These are phyloP conservation scores for Hemisphaericaspora xylanilytica DNA, from an alignment of 1,139 yeast genomes.

Conservation along the genomic window DNA sequence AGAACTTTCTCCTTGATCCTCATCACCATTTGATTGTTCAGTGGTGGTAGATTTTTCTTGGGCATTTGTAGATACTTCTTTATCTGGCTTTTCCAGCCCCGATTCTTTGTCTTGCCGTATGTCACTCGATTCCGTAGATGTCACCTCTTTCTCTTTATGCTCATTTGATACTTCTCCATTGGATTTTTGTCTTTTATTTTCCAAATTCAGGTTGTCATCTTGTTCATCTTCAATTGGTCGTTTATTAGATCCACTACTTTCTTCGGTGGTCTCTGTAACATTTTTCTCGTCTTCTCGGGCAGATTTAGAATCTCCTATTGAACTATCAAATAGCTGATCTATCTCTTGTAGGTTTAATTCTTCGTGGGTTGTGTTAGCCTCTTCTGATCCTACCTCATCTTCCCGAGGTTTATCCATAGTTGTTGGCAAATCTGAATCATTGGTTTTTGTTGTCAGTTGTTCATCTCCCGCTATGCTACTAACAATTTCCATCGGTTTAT, in stretches of 20 bases:
- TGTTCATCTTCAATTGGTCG: constrained; percentile 7
- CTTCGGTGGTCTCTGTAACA: neutral
- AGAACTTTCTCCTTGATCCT: neutral
- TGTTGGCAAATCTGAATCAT: too few species aligned
- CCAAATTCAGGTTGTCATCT: constrained; percentile 1
- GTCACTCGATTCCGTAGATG: neutral
- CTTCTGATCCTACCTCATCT: neutral
- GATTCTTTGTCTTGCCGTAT: neutral
- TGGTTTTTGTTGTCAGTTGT: neutral
- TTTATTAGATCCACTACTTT: constrained; percentile 1
- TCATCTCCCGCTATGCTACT: neutral
- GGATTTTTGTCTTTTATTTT: constrained; percentile 3
- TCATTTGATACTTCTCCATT: neutral
- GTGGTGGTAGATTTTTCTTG: neutral
- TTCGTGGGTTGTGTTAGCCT: neutral
- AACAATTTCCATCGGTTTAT: too few species aligned
- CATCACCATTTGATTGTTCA: neutral
- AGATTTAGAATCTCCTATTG: neutral
- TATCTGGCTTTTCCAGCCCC: too few species aligned
- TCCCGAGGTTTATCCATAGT: too few species aligned
- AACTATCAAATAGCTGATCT: constrained; percentile 8
- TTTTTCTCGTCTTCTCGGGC: neutral
- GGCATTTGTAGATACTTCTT: neutral
- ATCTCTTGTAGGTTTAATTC: constrained; percentile 8
- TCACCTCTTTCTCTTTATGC: neutral